A percentile compares a stretch with the other conserved stretches of the same genome.
Evolutionary conservation across 2,329 filamentous ascomycete species (phyloP).

Genomic region (Fusarium euwallaceae): DNA sequence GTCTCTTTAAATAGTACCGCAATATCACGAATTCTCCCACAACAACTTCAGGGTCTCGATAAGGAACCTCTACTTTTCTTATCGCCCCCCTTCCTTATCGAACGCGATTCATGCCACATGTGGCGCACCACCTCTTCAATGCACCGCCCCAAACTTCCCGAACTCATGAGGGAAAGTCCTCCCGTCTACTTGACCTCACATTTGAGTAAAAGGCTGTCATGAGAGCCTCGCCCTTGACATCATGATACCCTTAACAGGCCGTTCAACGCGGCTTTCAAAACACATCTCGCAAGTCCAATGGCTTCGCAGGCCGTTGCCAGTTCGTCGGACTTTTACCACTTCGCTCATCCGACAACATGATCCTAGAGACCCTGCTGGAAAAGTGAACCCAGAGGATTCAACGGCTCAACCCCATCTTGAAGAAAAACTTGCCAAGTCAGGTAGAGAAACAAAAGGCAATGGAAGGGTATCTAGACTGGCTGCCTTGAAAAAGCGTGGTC

Average conservation of each 20-base stretch:
- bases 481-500: slow-evolving; percentile 41
- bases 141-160: slow-evolving; percentile 32
- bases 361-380: slow-evolving; percentile 5
- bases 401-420: neutral
- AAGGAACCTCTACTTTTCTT: slow-evolving; percentile 11
- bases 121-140: slow-evolving; percentile 23
- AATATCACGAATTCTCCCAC: neutral
- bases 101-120: slow-evolving; percentile 19
- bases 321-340: slow-evolving; percentile 27
- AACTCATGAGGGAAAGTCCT: slow-evolving; percentile 30
- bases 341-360: slow-evolving; percentile 24
- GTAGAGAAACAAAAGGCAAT: neutral
- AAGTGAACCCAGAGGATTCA: neutral
- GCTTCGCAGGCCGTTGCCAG: neutral
- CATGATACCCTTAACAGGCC: slow-evolving; percentile 38
- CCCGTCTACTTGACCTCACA: slow-evolving; percentile 19
- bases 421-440: neutral
- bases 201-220: slow-evolving; percentile 25
- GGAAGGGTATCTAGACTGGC: slow-evolving; percentile 37
- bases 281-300: slow-evolving; percentile 2
- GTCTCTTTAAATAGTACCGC: neutral
- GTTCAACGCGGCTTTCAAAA: slow-evolving; percentile 28
- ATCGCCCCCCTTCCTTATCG: slow-evolving; percentile 23
- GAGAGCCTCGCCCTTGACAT: slow-evolving; percentile 27
- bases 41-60: slow-evolving; percentile 24